Conservation (phyloP, 164 flowering plant species). For the Nymphaea colorata region DNA sequence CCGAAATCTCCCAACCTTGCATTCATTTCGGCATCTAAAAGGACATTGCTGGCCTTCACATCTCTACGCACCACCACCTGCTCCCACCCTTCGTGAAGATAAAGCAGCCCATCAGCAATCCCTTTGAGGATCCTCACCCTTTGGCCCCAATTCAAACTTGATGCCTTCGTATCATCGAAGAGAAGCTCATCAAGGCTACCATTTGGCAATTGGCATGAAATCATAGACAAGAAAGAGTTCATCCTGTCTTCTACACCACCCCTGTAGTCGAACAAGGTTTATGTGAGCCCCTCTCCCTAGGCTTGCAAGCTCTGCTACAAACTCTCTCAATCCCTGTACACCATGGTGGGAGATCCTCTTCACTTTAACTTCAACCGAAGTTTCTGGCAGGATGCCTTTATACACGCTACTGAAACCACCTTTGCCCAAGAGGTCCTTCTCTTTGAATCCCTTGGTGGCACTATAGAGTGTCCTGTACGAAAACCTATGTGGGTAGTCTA, state of each 20-base stretch:
- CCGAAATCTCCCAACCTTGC: conserved; percentile 9
- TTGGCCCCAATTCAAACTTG: neutral
- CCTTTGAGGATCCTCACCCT: neutral
- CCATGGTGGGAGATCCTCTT: neutral
- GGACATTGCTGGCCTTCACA: conserved; percentile 10
- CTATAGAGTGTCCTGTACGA: neutral
- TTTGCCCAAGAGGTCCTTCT: neutral
- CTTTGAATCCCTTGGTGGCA: neutral
- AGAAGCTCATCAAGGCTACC: conserved; percentile 6
- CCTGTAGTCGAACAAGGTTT: conserved; percentile 4
- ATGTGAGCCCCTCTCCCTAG: conserved; percentile 3
- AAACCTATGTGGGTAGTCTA: neutral
- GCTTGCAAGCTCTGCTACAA: conserved; percentile 3
- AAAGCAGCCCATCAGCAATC: neutral
- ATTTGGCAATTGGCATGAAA: conserved; percentile 3
- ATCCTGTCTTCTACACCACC: conserved; percentile 2
- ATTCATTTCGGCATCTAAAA: conserved; percentile 4
- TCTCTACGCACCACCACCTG: conserved; percentile 9
- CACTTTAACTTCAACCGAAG: neutral
- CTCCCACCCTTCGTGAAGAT: conserved; percentile 7
- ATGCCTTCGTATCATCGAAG: neutral
- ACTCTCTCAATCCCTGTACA: neutral
- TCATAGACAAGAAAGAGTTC: conserved; percentile 7
- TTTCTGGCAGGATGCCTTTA: conserved; percentile 1
- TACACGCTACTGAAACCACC: neutral